Base-by-base conservation (phyloP, 2,329 filamentous ascomycete species). In the Trichoderma lentiforme region DNA sequence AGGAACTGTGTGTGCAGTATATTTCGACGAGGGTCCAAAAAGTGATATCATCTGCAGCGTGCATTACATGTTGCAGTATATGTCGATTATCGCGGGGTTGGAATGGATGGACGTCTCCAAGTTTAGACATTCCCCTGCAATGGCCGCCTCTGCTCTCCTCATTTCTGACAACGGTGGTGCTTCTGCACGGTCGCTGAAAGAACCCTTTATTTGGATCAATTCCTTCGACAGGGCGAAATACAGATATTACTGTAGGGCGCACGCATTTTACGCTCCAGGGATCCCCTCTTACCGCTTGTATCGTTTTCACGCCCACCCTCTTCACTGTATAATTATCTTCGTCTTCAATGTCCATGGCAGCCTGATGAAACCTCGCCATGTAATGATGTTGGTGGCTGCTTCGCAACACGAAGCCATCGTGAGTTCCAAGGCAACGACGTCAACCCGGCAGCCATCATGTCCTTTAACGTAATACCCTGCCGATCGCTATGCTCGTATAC, bases 31-130 rank as follows among this genome's bases (percentile, higher is more conserved):
- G 56, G 56, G 53, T 47, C n/a, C n/a, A 28, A 32, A 32, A 60
- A 30, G 66, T 69, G 66, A 69, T 69, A 61, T 69, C 66, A 69
- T 61, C 66, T 69, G 66, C 56, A 61, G 56, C 56, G 28, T 65
- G 30, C 63, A 53, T 65, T 56, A 43, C 36, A 63, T 43, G n/a
- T 21, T 43, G 43, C 24, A 30, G 21, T 18, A 12, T 24, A 12
- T 64, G 30, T 53, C n/a, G 47, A 66, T 66, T 61, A 69, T 69
- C 66, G 66, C 39, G 66, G 66, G 66, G 66, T 69, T 34, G 66
- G 47, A 53, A 53, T 53, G n/a, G 61, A 47, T 63, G 58, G 64
- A 58, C 21, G 53, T 9, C 36, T 60, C 36, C 56, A 32, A 30
- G 26, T 26, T 30, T 60, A 32, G 36, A 39, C 28, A 70, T 63